Base-by-base conservation (phyloP, 768 basidiomycete genomes). In the Omphalotus guepiniiformis region DNA sequence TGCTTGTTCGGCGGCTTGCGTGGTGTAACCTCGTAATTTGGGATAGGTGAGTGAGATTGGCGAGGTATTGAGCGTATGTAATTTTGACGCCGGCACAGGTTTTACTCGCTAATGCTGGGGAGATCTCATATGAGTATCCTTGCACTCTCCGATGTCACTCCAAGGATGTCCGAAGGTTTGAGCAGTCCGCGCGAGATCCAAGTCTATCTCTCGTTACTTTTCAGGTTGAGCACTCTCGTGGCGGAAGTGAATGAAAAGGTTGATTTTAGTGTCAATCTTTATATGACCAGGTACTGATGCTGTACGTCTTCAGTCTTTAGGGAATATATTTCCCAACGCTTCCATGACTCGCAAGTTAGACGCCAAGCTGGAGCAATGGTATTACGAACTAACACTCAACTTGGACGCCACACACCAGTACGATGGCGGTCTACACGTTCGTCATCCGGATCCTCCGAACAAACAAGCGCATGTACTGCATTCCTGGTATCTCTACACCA, bases 21-120 rank as follows among this genome's bases (percentile, higher is more conserved):
- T 76, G 73, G 73, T 73, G 70, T 70, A 67, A 63, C 3, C 58
- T 76, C 11, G 65, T 63, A 47, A 63, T 66, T 37, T 65, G 66
- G 60, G 74, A 76, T 49, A 72, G 69, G 74, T 71, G 52, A 52
- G 68, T 44, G 15, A 21, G 5, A 16, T 23, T n/a, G 42, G 8
- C 19, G 2, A 3, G 18, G 2, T 23, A 5, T 6, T 11, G 42
- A 3, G 18, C 23, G 18, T 22, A 35, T 15, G 18, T 42, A 16
- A 9, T 29, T 37, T 19, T 15, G 13, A 0, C 27, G 5, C 11
- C 21, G 4, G 5, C 27, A 23, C 15, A 44, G 42, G 21, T 34
- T 44, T 28, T 44, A 44, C 36, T 44, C 42, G 25, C 15, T 34
- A 21, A 9, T 44, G 28, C 30, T 44, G 18, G 13, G 19, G 23